A percentile compares a stretch with the other conserved stretches of the same genome.
Evolutionary conservation across 1,284 basidiomycete genomes (phyloP).

Genomic region (Malassezia cuniculi): DNA sequence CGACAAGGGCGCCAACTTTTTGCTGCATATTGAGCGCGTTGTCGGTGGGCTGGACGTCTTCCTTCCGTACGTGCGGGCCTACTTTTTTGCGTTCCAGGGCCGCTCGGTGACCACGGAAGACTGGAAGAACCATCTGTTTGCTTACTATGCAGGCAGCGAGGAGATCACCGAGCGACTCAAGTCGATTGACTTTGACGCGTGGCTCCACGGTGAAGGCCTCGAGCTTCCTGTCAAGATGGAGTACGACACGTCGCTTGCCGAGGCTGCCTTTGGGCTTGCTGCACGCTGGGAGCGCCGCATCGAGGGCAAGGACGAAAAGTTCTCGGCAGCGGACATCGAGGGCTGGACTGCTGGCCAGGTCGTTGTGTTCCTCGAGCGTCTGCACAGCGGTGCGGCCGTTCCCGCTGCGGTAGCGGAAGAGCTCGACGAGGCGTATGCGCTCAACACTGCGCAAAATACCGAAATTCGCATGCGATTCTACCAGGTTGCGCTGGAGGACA

Average conservation of each 20-base stretch:
- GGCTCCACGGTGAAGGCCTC: slow-evolving; percentile 70
- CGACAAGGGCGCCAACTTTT: slow-evolving; percentile 63
- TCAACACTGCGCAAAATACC: slow-evolving; percentile 47
- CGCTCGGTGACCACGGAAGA: slow-evolving; percentile 74
- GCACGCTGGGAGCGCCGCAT: slow-evolving; percentile 61
- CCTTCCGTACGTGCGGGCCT: slow-evolving; percentile 54
- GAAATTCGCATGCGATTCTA: slow-evolving; percentile 50
- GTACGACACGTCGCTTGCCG: slow-evolving; percentile 70
- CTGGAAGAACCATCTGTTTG: slow-evolving; percentile 78
- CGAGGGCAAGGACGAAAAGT: slow-evolving; percentile 17
- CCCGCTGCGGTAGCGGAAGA: slow-evolving; percentile 35
- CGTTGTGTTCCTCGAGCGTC: slow-evolving; percentile 49
- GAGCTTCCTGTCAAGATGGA: slow-evolving; percentile 66
- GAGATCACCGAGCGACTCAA: slow-evolving; percentile 50
- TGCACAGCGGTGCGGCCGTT: slow-evolving; percentile 44
- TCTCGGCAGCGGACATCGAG: slow-evolving; percentile 24
- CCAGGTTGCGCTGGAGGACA: slow-evolving; percentile 47
- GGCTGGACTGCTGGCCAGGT: slow-evolving; percentile 41
- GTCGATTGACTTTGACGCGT: slow-evolving; percentile 61
- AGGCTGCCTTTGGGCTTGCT: slow-evolving; percentile 56
- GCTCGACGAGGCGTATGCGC: slow-evolving; percentile 47
- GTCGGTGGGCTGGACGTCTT: slow-evolving; percentile 69
- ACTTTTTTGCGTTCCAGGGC: slow-evolving; percentile 54
- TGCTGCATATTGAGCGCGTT: slow-evolving; percentile 56
- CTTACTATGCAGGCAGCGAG: slow-evolving; percentile 53